These are phyloP conservation scores for Silybum marianum DNA, from an alignment of 129 eudicot species.

Conservation along the genomic window DNA sequence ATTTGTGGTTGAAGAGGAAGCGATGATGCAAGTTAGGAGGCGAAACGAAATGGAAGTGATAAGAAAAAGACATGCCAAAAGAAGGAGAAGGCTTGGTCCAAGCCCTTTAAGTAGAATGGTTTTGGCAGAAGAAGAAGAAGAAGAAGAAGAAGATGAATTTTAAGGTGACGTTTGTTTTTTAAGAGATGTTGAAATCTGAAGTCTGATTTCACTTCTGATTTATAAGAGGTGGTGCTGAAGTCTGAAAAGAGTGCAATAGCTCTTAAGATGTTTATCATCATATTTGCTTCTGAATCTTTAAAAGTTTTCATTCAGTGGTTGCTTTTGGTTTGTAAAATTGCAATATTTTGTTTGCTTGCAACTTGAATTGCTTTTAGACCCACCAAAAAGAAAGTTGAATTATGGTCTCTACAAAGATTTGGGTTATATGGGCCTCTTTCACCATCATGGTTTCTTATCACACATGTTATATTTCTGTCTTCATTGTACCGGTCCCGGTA, in stretches of 20 bases:
- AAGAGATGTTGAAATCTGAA: too few relatives aligned
- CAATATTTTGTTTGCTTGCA: conserved; percentile 32
- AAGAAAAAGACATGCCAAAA: conserved; percentile 72
- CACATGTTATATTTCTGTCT: neutral
- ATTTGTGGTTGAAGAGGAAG: conserved; percentile 89
- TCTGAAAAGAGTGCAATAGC: neutral
- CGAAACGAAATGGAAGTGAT: conserved; percentile 90
- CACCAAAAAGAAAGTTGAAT: conserved; percentile 2
- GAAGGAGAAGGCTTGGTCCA: conserved; percentile 91
- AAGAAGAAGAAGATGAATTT: conserved; percentile 1
- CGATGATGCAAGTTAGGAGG: conserved; percentile 91
- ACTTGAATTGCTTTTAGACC: conserved; percentile 22
- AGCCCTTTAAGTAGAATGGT: conserved; percentile 92
- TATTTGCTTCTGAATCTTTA: conserved; percentile 9
- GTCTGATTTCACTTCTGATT: too few relatives aligned
- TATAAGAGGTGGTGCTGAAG: too few relatives aligned
- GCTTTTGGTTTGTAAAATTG: conserved; percentile 26
- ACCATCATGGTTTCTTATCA: neutral
- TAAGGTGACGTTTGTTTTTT: neutral
- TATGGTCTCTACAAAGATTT: neutral
- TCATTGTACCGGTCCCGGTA: too few relatives aligned
- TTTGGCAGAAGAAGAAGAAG: conserved; percentile 59
- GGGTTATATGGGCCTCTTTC: neutral
- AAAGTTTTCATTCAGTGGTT: conserved; percentile 2
- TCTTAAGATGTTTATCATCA: conserved; percentile 6